Conservation (phyloP, 805 yeast species). For the Ogataea minuta region DNA sequence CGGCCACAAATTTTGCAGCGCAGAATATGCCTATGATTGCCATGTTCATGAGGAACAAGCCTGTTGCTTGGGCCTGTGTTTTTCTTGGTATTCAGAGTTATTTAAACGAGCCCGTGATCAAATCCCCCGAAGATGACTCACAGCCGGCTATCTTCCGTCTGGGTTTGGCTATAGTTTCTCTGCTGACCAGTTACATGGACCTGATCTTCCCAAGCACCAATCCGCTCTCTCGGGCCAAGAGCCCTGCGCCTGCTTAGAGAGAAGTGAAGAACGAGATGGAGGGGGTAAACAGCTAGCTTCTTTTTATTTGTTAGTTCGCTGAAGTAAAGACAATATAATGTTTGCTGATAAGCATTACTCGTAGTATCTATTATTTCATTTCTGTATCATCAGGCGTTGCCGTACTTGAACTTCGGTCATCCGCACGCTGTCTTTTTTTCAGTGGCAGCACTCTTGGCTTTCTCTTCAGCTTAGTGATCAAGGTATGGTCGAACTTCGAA, state of each 20-base stretch:
- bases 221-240: conserved; percentile 30
- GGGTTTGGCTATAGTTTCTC: conserved; percentile 45
- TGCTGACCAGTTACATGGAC: conserved; percentile 51
- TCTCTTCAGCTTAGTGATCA: conserved; percentile 54
- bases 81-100: conserved; percentile 52
- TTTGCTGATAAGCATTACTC: too few relatives aligned
- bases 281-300: too few relatives aligned
- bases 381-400: not conserved
- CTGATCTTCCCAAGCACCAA: conserved; percentile 45
- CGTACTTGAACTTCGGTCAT: not conserved
- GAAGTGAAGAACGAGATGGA: too few relatives aligned
- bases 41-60: conserved; percentile 57
- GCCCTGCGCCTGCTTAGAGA: not conserved
- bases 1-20: conserved; percentile 46
- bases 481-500: conserved; percentile 66
- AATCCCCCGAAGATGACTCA: conserved; percentile 29
- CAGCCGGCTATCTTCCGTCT: conserved; percentile 49
- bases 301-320: too few relatives aligned
- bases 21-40: conserved; percentile 63
- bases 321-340: too few relatives aligned
- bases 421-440: conserved; percentile 18
- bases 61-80: conserved; percentile 53
- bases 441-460: conserved; percentile 47
- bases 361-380: not conserved
- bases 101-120: conserved; percentile 38